phyloP scores from a whole-genome alignment of 768 basidiomycete species.

The Goffeauzyma gilvescens region DNA sequence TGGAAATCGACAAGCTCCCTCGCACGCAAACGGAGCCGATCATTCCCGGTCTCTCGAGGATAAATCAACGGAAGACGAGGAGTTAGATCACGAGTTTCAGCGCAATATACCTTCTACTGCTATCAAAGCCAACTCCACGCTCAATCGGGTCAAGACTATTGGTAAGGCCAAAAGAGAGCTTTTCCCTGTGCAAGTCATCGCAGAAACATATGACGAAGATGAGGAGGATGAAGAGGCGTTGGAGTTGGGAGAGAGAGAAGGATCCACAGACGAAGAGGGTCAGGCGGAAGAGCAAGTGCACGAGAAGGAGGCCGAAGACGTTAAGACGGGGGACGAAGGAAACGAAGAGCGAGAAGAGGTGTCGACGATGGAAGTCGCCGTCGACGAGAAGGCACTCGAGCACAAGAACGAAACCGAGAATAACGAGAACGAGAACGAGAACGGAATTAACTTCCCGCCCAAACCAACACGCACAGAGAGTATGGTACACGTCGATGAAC shows the following conservation, averaged over 20 bases:
- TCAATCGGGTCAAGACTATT: background rate
- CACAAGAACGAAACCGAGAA: too few relatives aligned
- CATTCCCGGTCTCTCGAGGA: background rate
- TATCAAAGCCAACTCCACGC: background rate
- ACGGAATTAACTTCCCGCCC: too few relatives aligned
- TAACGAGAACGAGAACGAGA: too few relatives aligned
- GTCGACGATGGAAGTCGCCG: background rate
- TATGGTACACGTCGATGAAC: too few relatives aligned
- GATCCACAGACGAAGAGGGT: background rate
- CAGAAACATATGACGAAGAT: conserved; percentile 10
- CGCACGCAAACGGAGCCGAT: background rate
- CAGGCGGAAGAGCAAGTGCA: background rate
- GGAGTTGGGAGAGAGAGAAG: background rate
- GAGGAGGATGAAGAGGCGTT: conserved; percentile 7
- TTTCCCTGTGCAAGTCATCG: background rate
- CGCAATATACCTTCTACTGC: background rate
- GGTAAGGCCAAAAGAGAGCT: background rate
- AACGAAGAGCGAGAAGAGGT: background rate
- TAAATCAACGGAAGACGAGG: background rate
- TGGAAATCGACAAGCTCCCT: too few relatives aligned
- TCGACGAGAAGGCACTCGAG: too few relatives aligned
- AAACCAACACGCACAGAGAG: too few relatives aligned
- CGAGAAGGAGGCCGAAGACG: background rate
- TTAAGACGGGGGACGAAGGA: background rate
- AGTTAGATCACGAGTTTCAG: background rate